A percentile compares a stretch with the other conserved stretches of the same genome.
Conservation (phyloP, 257 asterid species). For the Plectranthus barbatus region DNA sequence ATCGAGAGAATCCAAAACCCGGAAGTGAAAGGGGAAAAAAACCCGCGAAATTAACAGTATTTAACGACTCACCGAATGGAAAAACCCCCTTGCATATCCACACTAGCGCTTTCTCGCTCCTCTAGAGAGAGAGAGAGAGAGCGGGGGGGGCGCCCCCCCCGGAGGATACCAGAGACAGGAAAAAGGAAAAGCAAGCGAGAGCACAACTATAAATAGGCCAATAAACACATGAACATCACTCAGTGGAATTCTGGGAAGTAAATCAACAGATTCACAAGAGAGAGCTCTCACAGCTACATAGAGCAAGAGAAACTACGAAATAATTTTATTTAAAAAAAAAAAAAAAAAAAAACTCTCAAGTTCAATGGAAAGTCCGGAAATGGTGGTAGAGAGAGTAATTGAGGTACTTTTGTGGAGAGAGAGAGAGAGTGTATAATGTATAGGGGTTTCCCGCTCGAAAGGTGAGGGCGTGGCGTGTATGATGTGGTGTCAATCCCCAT, state of each 20-base stretch:
- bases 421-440: not conserved
- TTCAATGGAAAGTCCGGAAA: too few species aligned
- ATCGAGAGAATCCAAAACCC: not conserved
- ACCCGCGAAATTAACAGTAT: not conserved
- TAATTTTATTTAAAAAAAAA: too few species aligned
- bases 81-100: slow-evolving; percentile 38
- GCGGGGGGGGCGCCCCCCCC: too few species aligned
- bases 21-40: too few species aligned
- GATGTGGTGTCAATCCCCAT: slow-evolving; percentile 25
- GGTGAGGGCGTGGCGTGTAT: too few species aligned
- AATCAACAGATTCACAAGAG: not conserved
- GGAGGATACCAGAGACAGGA: not conserved
- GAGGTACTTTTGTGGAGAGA: not conserved
- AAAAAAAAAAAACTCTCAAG: too few species aligned
- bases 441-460: slow-evolving; percentile 21
- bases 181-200: not conserved
- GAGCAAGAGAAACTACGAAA: too few species aligned
- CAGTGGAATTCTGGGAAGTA: not conserved
- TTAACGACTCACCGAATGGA: slow-evolving; percentile 34
- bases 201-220: not conserved
- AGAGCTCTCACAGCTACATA: not conserved
- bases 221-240: not conserved
- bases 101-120: slow-evolving; percentile 5
- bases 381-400: too few species aligned
- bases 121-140: not conserved